Evolutionary conservation across 768 basidiomycete genomes (phyloP), one percentile per base, ranked within the genome.

Genomic region (Hygrocybe coccinea): DNA sequence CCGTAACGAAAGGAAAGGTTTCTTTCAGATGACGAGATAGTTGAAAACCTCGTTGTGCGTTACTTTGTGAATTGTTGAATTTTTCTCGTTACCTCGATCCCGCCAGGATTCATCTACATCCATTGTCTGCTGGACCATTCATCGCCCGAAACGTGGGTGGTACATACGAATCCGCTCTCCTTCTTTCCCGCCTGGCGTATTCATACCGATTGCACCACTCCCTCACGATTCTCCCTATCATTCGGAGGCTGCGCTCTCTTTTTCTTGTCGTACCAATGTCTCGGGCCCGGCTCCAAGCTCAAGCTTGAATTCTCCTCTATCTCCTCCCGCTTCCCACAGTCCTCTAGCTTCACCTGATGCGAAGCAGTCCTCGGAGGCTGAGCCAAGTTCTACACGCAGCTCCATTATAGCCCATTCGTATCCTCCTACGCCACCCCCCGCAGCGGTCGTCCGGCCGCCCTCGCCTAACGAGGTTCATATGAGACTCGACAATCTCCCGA

Each of bases 121-220:
- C 21, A 77, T 78, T 0, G 67, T 89, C 2, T 77, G 79, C 54
- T 92, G 90, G 90, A 81, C 81, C 9, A 82, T 91, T 24, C 90
- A 91, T 65, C 81, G 84, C 5, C 90, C 90, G 1, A 82, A 83
- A 55, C 81, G 86, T 25, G 90, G 90, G 44, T 92, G 90, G 90
- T 92, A 91, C 68, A 83, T 92, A 56, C 86, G 86, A 39, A 71
- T 92, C 22, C 80, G 86, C 35, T 73, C 87, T 2, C 89, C 90
- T 0, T 62, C 76, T 3, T 91, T 90, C 59, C 85, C 87, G 0
- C 84, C 81, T 11, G 76, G 79, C 2, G 74, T 77, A 10, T 82
- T 75, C 58, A 85, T 85, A 25, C 76, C 82, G 1, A 64, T 85
- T 7, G 69, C 74, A 21, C 82, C 84, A 8, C 71, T 84, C 0